phyloP scores from a whole-genome alignment of 163 green algal species.

The Scenedesmus sp. region DNA sequence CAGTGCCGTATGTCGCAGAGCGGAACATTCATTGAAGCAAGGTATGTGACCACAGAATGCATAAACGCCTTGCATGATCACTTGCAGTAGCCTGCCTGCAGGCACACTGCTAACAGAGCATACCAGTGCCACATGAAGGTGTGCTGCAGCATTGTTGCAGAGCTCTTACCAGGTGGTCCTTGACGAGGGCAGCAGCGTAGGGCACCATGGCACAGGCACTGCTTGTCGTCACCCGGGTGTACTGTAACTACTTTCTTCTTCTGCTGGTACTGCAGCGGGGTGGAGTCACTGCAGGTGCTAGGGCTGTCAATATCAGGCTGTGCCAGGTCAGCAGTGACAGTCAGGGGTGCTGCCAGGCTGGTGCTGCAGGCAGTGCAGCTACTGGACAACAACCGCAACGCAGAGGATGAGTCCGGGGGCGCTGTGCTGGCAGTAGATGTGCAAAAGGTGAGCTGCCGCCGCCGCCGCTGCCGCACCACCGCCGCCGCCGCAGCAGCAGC shows the following conservation, averaged over 20 bases:
- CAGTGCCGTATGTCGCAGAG: background rate
- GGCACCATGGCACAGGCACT: too few relatives aligned
- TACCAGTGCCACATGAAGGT: too few relatives aligned
- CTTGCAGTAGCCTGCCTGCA: background rate
- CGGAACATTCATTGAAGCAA: background rate
- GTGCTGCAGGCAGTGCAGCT: background rate
- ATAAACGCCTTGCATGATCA: background rate
- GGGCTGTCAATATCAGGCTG: background rate
- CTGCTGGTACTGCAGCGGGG: constrained; percentile 1
- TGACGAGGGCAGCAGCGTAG: too few relatives aligned
- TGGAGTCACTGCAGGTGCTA: constrained; percentile 9
- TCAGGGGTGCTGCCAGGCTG: background rate
- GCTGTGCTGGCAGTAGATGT: background rate
- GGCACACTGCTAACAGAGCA: background rate
- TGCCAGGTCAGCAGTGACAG: background rate
- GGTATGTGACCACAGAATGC: background rate
- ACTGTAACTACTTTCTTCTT: background rate
- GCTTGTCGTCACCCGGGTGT: background rate
- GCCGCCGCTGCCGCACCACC: too few relatives aligned
- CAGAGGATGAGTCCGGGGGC: background rate
- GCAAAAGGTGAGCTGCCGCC: background rate
- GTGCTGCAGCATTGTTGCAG: too few relatives aligned
- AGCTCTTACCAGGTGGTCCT: too few relatives aligned
- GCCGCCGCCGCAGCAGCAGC: too few relatives aligned
- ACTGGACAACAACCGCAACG: background rate